A percentile compares a stretch with the other conserved stretches of the same genome.
phyloP scores from a whole-genome alignment of 768 basidiomycete genomes.

The Coprinopsis marcescibilis region DNA sequence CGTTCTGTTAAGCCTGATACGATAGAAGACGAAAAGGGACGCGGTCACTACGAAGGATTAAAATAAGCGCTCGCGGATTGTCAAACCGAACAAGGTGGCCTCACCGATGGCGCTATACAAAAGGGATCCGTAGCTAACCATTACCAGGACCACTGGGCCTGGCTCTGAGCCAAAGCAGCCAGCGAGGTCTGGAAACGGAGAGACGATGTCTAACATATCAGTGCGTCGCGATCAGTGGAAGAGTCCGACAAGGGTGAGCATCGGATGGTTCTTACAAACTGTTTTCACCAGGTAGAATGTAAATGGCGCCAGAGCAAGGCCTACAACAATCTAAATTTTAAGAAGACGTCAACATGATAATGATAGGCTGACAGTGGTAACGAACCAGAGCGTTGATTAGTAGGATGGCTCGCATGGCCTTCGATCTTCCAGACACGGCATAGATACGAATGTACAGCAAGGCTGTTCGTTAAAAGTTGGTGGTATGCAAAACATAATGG shows the following conservation, averaged over 20 bases:
- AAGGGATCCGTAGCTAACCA: neutral
- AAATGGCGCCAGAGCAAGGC: neutral
- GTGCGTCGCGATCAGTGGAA: neutral
- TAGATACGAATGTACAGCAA: conserved; percentile 2
- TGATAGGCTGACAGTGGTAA: neutral
- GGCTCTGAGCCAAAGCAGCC: neutral
- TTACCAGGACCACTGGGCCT: neutral
- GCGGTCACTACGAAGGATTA: too few relatives aligned
- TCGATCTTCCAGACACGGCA: neutral
- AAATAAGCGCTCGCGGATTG: too few relatives aligned
- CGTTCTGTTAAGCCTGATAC: too few relatives aligned
- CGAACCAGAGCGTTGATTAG: neutral
- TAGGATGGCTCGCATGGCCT: neutral
- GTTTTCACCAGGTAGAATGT: neutral
- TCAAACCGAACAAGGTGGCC: too few relatives aligned
- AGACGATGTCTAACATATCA: neutral
- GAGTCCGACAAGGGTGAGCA: neutral
- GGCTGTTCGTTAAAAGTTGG: neutral
- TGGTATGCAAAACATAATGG: neutral
- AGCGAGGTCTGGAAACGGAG: neutral
- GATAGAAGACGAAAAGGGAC: too few relatives aligned
- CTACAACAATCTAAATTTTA: neutral
- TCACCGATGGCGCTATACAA: neutral
- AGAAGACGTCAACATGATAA: neutral
- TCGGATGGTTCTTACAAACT: neutral